Percentiles rank a stretch among this genome's conserved stretches.
Evolutionary conservation across 176 grass and related monocot genomes (phyloP).

Genomic region (Coix lacrymajobi): DNA sequence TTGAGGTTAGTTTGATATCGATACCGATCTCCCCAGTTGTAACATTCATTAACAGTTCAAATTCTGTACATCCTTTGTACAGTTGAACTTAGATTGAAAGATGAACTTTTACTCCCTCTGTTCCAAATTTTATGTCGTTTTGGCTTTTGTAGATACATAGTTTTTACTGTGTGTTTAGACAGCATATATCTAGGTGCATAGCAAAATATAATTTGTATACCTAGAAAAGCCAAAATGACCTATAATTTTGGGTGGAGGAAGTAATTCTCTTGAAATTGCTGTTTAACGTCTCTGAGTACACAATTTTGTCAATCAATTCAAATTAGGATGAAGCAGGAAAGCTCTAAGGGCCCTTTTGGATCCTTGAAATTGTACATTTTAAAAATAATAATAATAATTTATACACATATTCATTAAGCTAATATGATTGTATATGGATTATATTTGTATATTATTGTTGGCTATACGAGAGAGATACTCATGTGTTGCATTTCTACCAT

Average conservation of each 20-base stretch:
- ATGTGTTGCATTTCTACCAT: too few relatives aligned
- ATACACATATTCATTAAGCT: too few relatives aligned
- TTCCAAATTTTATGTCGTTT: neutral
- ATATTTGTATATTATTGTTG: too few relatives aligned
- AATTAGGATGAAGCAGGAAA: neutral
- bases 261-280: neutral
- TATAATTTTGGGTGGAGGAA: neutral
- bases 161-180: neutral
- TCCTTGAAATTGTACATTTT: too few relatives aligned
- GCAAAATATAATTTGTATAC: neutral
- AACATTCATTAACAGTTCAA: neutral
- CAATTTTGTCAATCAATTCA: neutral
- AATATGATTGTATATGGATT: too few relatives aligned
- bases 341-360: too few relatives aligned
- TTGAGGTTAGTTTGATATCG: conserved; percentile 52
- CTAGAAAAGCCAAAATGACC: neutral
- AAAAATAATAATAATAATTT: too few relatives aligned
- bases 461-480: too few relatives aligned
- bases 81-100: neutral
- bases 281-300: neutral
- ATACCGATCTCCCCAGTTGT: neutral
- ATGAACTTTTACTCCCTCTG: neutral
- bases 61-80: neutral
- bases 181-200: neutral
- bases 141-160: neutral